Conservation (phyloP, 768 basidiomycete species). For the Mycena indigotica region DNA sequence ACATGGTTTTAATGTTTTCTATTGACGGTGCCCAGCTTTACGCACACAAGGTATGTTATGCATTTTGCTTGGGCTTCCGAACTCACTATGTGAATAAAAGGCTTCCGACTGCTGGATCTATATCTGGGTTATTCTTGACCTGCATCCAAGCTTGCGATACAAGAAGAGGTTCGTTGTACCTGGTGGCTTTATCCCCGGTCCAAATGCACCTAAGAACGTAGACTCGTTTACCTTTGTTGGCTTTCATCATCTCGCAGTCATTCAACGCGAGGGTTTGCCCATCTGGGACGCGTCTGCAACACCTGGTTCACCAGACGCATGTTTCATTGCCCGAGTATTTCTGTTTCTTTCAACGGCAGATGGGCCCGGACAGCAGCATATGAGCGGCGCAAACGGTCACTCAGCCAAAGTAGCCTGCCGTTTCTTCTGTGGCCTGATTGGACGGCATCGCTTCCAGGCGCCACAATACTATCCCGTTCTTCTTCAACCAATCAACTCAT, state of each 20-base stretch:
- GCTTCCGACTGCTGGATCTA: conserved; percentile 37
- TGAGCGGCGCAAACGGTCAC: neutral
- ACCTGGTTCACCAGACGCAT: neutral
- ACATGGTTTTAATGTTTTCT: conserved; percentile 38
- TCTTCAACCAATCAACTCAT: neutral
- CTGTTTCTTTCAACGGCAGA: neutral
- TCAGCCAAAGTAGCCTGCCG: neutral
- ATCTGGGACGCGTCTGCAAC: conserved; percentile 32
- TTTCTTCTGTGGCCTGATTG: neutral
- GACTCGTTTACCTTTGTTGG: conserved; percentile 40
- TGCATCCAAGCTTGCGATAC: conserved; percentile 32
- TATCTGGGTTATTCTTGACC: conserved; percentile 41
- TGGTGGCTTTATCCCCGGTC: conserved; percentile 38
- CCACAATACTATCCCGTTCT: neutral
- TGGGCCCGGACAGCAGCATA: neutral
- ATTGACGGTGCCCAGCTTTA: conserved; percentile 47
- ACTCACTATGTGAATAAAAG: no score
- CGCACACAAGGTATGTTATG: conserved; percentile 31
- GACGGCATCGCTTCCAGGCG: neutral
- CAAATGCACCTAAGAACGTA: conserved; percentile 36
- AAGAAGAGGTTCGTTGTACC: conserved; percentile 37
- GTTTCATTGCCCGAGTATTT: conserved; percentile 5
- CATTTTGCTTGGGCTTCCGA: no score
- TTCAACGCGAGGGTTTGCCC: conserved; percentile 28
- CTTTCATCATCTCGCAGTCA: conserved; percentile 34